These are phyloP conservation scores for Colletotrichum tropicale DNA, from an alignment of 2,329 filamentous ascomycete genomes.

Conservation along the genomic window DNA sequence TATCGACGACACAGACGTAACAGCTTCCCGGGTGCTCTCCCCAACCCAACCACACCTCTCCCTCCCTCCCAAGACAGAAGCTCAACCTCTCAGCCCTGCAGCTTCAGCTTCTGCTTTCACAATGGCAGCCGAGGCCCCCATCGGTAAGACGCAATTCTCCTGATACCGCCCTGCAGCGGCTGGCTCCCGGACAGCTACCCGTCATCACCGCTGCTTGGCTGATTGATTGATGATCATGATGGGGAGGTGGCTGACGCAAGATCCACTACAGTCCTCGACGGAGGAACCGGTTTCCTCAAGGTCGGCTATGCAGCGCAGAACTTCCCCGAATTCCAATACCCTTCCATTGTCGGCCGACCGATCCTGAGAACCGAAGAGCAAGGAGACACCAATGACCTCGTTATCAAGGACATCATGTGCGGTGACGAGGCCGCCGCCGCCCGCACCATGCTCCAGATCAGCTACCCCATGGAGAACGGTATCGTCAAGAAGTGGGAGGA, in stretches of 20 bases:
- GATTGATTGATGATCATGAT: neutral
- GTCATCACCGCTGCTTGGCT: neutral
- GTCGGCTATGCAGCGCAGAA: constrained; percentile 99
- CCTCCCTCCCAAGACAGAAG: constrained; percentile 32
- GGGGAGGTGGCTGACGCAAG: constrained; percentile 18
- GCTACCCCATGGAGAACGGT: constrained; percentile 99
- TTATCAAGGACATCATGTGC: constrained; percentile 98
- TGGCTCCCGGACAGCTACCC: neutral
- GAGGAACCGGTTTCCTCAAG: constrained; percentile 99
- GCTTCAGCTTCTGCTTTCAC: constrained; percentile 27
- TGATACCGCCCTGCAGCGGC: neutral
- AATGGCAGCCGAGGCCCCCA: constrained; percentile 62
- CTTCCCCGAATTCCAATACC: constrained; percentile 98
- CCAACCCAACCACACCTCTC: constrained; percentile 10
- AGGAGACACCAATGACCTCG: constrained; percentile 59
- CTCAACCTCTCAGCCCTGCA: constrained; percentile 3
- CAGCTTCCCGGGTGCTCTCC: constrained; percentile 16
- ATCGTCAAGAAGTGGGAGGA: constrained; percentile 99
- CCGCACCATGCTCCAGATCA: constrained; percentile 96
- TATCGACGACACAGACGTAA: constrained; percentile 24
- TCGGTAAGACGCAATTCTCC: constrained; percentile 46
- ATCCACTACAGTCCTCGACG: constrained; percentile 82
- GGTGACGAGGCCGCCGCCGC: constrained; percentile 97
- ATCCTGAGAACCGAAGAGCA: constrained; percentile 96
- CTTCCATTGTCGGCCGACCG: constrained; percentile 95